A percentile compares a stretch with the other conserved stretches of the same genome.
phyloP scores from a whole-genome alignment of 768 basidiomycete genomes.

The Plicaturopsis crispa region DNA sequence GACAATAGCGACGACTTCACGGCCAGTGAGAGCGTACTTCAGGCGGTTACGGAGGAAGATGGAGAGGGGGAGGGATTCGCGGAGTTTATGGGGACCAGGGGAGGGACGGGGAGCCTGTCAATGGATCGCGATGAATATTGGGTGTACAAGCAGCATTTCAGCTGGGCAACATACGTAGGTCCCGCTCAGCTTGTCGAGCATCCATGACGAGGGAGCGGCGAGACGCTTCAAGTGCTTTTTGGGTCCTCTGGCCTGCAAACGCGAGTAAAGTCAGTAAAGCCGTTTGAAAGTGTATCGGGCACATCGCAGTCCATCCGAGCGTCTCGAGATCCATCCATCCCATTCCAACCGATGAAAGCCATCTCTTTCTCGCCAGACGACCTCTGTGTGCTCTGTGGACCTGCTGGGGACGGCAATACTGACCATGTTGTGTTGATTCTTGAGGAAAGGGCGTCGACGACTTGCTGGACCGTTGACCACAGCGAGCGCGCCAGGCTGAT shows the following conservation, averaged over 20 bases:
- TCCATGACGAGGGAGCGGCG: slow-evolving; percentile 97
- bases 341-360: not conserved
- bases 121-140: slow-evolving; percentile 4
- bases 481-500: not conserved
- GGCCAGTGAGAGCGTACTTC: slow-evolving; percentile 96
- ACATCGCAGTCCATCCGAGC: slow-evolving; percentile 10
- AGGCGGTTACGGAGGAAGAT: slow-evolving; percentile 98
- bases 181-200: slow-evolving; percentile 97
- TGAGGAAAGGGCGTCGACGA: slow-evolving; percentile 10
- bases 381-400: not conserved
- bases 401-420: slow-evolving; percentile 13
- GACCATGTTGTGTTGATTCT: slow-evolving; percentile 25
- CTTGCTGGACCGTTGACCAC: slow-evolving; percentile 2
- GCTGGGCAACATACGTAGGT: slow-evolving; percentile 85
- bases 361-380: not conserved
- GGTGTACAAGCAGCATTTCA: not conserved
- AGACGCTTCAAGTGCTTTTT: slow-evolving; percentile 99
- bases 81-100: slow-evolving; percentile 97
- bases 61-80: slow-evolving; percentile 94
- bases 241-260: slow-evolving; percentile 84
- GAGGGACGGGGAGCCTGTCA: slow-evolving; percentile 89
- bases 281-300: too few relatives aligned
- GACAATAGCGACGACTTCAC: slow-evolving; percentile 93
- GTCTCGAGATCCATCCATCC: slow-evolving; percentile 19
- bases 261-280: not conserved